Conservation (phyloP, 1,284 basidiomycete species). For the Sparassis latifolia region DNA sequence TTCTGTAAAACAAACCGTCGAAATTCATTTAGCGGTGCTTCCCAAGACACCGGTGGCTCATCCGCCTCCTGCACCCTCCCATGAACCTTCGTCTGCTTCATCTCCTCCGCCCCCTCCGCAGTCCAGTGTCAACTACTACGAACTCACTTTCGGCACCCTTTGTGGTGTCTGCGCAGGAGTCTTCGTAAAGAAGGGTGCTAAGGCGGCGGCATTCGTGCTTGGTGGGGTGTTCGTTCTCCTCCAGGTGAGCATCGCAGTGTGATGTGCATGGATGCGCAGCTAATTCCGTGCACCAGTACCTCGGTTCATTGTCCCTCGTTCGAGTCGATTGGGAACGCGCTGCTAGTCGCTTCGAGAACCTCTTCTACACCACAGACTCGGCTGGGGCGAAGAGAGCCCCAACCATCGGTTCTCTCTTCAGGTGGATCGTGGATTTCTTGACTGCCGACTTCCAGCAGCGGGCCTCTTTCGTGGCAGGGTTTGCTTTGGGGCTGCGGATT, state of each 20-base stretch:
- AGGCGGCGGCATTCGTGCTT: constrained; percentile 74
- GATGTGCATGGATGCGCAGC: constrained; percentile 1
- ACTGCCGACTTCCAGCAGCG: constrained; percentile 89
- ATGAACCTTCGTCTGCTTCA: constrained; percentile 5
- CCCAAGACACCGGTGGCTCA: not conserved
- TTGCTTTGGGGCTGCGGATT: constrained; percentile 62
- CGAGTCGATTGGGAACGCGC: constrained; percentile 74
- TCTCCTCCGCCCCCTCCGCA: constrained; percentile 46
- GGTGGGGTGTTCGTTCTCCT: constrained; percentile 84
- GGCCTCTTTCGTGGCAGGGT: constrained; percentile 69
- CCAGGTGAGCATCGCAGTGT: constrained; percentile 49
- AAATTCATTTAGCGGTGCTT: not conserved
- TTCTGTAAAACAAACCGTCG: not conserved
- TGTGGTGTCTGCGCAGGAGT: constrained; percentile 87
- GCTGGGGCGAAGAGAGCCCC: constrained; percentile 48
- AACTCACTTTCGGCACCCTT: constrained; percentile 84
- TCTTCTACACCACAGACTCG: constrained; percentile 62
- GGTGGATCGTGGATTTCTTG: constrained; percentile 77
- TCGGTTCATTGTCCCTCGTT: constrained; percentile 64
- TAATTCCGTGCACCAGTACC: constrained; percentile 47
- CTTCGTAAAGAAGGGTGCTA: constrained; percentile 92
- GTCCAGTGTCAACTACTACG: constrained; percentile 72
- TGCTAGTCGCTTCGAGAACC: constrained; percentile 61
- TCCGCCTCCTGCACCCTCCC: not conserved
- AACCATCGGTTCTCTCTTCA: constrained; percentile 61